Base-by-base conservation (phyloP, 345 rosid genomes). In the Citrus hindsii region DNA sequence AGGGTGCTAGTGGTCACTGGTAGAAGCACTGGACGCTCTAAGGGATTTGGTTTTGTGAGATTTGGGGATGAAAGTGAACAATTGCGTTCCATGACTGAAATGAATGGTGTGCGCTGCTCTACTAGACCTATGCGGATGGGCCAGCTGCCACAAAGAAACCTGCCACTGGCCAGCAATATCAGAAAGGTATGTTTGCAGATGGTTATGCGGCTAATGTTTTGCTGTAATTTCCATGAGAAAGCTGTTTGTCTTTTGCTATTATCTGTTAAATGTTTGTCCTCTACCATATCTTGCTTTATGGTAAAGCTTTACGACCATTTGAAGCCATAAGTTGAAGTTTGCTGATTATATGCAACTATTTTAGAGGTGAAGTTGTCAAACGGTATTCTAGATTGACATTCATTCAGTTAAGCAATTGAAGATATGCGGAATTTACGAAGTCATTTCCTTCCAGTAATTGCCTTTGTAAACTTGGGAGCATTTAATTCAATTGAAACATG, bases 41-140 rank as follows among this genome's bases (percentile, higher is more conserved):
- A 96, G 86, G 99, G 99, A 1, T 96, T 94, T 86, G 99, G 98
- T 38, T 96, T 96, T 90, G 97, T 96, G 60, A 92, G 91, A 68
- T 94, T 96, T 85, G 92, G 83, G 7, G 94, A 96, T 83, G 97
- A 96, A 83, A 83, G 30, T 71, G 99, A 96, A 67, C 98, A 96
- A 79, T 35, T 82, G 51, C 94, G 92, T 51, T 94, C 99, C 61
- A 94, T 96, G 97, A 86, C 86, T 53, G 99, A 96, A 80, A 96
- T 96, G 98, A 96, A 94, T 79, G 99, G 99, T 42, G 87, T 84
- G 37, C 88, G 79, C 70, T 94, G 97, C 74, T 91, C 95, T 16
- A 87, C 93, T 2, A 92, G 99, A 86, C 93, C 95, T 24, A 94
- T 96, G 97, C 89, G 98, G 68, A 89, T 82, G 99, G 98, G 24